Conservation (phyloP, 23 red algal genomes). For the Gracilaria gracilis region DNA sequence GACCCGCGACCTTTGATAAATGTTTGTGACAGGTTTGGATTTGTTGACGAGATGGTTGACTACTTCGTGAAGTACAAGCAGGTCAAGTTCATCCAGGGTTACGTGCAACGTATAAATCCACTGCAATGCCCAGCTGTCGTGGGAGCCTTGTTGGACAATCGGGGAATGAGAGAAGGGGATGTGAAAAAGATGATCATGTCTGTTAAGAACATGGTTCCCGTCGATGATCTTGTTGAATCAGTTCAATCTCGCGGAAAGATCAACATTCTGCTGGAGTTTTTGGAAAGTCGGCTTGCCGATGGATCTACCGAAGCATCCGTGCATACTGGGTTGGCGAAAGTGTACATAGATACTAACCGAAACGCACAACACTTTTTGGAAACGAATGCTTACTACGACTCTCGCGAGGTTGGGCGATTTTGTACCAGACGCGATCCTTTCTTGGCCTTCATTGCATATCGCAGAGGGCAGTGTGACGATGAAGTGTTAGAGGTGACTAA, state of each 20-base stretch:
- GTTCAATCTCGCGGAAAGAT: constrained; percentile 84
- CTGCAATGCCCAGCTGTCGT: constrained; percentile 89
- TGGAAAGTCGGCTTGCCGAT: constrained; percentile 93
- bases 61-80: constrained; percentile 94
- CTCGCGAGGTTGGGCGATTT: constrained; percentile 86
- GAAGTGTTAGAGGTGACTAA: constrained; percentile 92
- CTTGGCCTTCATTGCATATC: constrained; percentile 94
- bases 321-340: constrained; percentile 94
- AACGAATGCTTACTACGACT: constrained; percentile 96
- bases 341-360: constrained; percentile 89
- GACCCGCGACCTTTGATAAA: constrained; percentile 98
- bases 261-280: constrained; percentile 79
- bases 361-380: constrained; percentile 99
- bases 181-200: constrained; percentile 84
- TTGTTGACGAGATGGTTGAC: constrained; percentile 87
- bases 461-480: constrained; percentile 89
- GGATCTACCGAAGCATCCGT: constrained; percentile 85
- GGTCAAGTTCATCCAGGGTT: constrained; percentile 92
- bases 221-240: constrained; percentile 81
- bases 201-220: constrained; percentile 94
- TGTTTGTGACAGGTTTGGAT: constrained; percentile 96
- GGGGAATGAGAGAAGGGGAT: constrained; percentile 69
- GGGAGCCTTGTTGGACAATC: constrained; percentile 86
- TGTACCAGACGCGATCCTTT: constrained; percentile 89
- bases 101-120: constrained; percentile 94